Evolutionary conservation across 441 rosid species (phyloP).

Genomic region (Rhodomyrtus psidioides): DNA sequence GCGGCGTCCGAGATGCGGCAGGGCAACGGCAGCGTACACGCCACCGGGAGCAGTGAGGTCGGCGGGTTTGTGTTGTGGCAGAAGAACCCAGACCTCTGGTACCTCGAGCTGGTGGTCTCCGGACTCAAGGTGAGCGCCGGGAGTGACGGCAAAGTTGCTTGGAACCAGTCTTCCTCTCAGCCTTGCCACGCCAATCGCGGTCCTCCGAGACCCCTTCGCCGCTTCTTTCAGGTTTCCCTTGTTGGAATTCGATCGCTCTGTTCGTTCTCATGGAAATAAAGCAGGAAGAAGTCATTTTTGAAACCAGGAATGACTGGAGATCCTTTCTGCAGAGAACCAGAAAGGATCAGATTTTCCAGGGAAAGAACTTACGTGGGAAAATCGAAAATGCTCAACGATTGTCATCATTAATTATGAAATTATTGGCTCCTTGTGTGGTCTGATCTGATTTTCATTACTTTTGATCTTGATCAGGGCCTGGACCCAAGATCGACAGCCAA

Average conservation of each 20-base stretch:
- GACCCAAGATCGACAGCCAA: slow-evolving; percentile 80
- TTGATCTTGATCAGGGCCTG: slow-evolving; percentile 41
- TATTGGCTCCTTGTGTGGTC: neutral
- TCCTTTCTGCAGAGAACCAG: neutral
- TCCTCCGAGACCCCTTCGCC: slow-evolving; percentile 79
- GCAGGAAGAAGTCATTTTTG: neutral
- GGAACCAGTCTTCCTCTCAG: slow-evolving; percentile 89
- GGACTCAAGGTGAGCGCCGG: slow-evolving; percentile 90
- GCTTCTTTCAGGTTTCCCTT: slow-evolving; percentile 69
- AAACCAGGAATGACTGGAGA: neutral
- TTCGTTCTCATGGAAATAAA: neutral
- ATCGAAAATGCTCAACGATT: neutral
- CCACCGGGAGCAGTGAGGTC: slow-evolving; percentile 48
- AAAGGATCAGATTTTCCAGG: neutral
- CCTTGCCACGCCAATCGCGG: slow-evolving; percentile 72
- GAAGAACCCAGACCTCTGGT: slow-evolving; percentile 88
- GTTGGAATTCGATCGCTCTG: neutral
- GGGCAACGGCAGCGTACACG: slow-evolving; percentile 37
- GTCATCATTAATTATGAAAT: neutral
- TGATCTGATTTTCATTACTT: neutral
- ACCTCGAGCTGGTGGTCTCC: slow-evolving; percentile 67
- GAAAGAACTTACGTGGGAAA: neutral
- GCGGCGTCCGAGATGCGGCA: slow-evolving; percentile 61
- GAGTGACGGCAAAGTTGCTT: slow-evolving; percentile 80
- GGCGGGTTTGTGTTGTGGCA: slow-evolving; percentile 94